Base-by-base conservation (phyloP, 169 alveolate genomes). In the Plasmodium inui region DNA sequence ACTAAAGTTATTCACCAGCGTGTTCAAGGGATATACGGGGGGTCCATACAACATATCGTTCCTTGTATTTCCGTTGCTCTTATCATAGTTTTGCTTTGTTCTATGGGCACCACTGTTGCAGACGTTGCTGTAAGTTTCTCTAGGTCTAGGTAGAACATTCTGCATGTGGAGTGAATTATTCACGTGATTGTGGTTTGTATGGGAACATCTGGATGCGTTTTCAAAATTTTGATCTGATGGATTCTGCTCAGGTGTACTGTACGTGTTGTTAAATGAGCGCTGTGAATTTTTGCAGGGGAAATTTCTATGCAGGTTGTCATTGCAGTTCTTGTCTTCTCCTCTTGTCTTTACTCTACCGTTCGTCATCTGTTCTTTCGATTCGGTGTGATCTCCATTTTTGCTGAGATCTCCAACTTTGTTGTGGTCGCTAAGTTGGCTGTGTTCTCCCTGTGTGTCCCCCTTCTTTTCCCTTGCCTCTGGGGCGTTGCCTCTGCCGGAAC, bases 181-280 rank as follows among this genome's bases (percentile, higher is more conserved):
- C 39, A 50, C 34, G 9, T 44, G 50, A 55, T 19, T 34, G 50
- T 44, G 8, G 55, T 34, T 34, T 14, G 70, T 71, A 9, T 39
- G 57, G 19, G 55, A 28, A 9, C 26, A 84, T 41, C 50, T 39
- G 9, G 14, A 12, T 37, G 83, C 30, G 74, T 44, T 82, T 8
- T 84, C 83, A 70, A 84, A 32, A 55, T 84, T 37, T 28, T 44
- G 53, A 28, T 39, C 71, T 37, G 92, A 70, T n/a, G 70, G 32
- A 30, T 22, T 84, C 17, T 37, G 73, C 1, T 32, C 26, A 8
- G 83, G 53, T 22, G 44, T n/a, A 26, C 50, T 30, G 74, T 70
- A 37, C 3, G 78, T 70, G 19, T 67, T 67, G 78, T 71, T 70
- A 37, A 41, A 22, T 32, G 83, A 39, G 22, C 44, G 72, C 22